These are phyloP conservation scores for Trichosporon faecale DNA, from an alignment of 1,284 basidiomycete species.

Conservation along the genomic window DNA sequence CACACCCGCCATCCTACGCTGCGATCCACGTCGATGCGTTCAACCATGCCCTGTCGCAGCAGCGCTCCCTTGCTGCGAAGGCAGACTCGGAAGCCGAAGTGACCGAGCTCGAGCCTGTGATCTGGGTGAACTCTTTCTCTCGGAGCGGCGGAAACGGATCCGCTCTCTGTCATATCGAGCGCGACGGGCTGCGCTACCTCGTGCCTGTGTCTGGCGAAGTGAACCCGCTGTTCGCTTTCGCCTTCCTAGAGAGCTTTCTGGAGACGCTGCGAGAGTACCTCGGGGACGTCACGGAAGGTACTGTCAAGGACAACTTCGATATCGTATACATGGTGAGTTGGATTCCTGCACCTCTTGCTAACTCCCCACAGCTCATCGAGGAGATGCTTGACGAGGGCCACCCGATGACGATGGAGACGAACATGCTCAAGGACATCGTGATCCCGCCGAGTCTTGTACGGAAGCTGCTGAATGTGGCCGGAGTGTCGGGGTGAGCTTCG, in stretches of 20 bases:
- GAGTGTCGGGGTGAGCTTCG: slow-evolving; percentile 55
- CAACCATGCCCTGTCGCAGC: slow-evolving; percentile 66
- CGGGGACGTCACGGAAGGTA: slow-evolving; percentile 66
- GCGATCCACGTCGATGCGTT: slow-evolving; percentile 81
- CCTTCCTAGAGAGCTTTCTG: slow-evolving; percentile 80
- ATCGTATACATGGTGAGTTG: slow-evolving; percentile 79
- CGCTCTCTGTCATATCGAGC: slow-evolving; percentile 64
- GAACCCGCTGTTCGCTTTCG: slow-evolving; percentile 84
- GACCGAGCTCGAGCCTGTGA: slow-evolving; percentile 34
- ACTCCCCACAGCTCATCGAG: slow-evolving; percentile 69
- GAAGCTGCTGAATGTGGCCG: slow-evolving; percentile 67
- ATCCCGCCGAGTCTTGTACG: slow-evolving; percentile 78
- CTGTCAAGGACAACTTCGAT: slow-evolving; percentile 89
- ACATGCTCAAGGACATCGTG: slow-evolving; percentile 87
- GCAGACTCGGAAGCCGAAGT: not conserved
- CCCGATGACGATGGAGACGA: slow-evolving; percentile 89
- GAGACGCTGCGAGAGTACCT: slow-evolving; percentile 85
- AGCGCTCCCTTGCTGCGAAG: slow-evolving; percentile 37
- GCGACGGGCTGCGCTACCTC: slow-evolving; percentile 69
- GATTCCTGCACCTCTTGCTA: slow-evolving; percentile 7
- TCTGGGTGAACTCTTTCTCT: slow-evolving; percentile 46
- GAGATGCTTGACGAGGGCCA: slow-evolving; percentile 93
- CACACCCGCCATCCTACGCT: slow-evolving; percentile 71
- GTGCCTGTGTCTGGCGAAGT: slow-evolving; percentile 74
- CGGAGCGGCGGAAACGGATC: slow-evolving; percentile 28